A percentile compares a stretch with the other conserved stretches of the same genome.
These are phyloP conservation scores for Rugonectria rugulosa DNA, from an alignment of 2,329 filamentous ascomycete genomes.

Conservation along the genomic window DNA sequence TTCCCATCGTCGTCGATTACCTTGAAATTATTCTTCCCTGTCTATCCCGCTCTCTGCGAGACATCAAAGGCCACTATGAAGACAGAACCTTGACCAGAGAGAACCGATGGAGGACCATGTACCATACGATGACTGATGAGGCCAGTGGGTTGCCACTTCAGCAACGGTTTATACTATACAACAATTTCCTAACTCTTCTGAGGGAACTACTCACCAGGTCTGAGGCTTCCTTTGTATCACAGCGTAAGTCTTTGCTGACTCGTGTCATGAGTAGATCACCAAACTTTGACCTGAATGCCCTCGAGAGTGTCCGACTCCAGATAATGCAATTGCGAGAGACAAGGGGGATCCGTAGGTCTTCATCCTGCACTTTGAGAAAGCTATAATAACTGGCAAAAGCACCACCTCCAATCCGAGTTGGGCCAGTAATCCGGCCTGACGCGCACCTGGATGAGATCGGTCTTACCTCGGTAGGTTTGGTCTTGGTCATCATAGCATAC, in stretches of 20 bases:
- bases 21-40: slow-evolving; percentile 65
- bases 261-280: slow-evolving; percentile 47
- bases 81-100: slow-evolving; percentile 56
- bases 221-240: slow-evolving; percentile 15
- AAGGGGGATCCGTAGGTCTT: slow-evolving; percentile 60
- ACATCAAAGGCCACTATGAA: slow-evolving; percentile 61
- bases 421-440: slow-evolving; percentile 45
- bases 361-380: neutral
- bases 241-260: slow-evolving; percentile 23
- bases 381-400: slow-evolving; percentile 36
- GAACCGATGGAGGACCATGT: slow-evolving; percentile 66
- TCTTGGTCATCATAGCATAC: neutral
- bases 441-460: slow-evolving; percentile 39
- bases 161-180: slow-evolving; percentile 63
- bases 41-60: slow-evolving; percentile 58
- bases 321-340: slow-evolving; percentile 61
- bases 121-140: slow-evolving; percentile 62
- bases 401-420: slow-evolving; percentile 46
- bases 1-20: slow-evolving; percentile 61
- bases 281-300: slow-evolving; percentile 62
- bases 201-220: slow-evolving; percentile 61
- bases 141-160: slow-evolving; percentile 58
- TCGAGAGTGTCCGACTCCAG: slow-evolving; percentile 57
- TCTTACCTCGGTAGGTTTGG: slow-evolving; percentile 25
- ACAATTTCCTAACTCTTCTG: slow-evolving; percentile 59